Conservation (phyloP, 495 filamentous ascomycete genomes). For the Annulohypoxylon maeteangense region DNA sequence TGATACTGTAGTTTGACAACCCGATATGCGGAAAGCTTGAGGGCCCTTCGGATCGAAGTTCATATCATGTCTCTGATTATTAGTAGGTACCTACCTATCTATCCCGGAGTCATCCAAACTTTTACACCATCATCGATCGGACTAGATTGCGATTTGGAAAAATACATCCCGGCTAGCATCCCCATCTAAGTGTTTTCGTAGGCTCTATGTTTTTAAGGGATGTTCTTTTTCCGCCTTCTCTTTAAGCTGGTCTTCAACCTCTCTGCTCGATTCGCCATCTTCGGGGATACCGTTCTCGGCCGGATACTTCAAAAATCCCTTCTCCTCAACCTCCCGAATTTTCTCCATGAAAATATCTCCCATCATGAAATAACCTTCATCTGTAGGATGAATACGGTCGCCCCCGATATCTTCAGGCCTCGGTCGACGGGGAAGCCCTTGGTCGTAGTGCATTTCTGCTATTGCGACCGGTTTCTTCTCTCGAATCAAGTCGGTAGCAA, state of each 20-base stretch:
- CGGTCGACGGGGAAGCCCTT: conserved; percentile 43
- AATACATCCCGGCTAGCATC: neutral
- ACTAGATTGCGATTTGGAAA: neutral
- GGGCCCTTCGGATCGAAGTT: no score
- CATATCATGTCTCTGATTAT: no score
- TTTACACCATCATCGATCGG: neutral
- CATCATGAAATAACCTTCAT: conserved; percentile 60
- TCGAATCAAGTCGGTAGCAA: conserved; percentile 49
- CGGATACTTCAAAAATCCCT: conserved; percentile 50
- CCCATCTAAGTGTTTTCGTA: neutral
- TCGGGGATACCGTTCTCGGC: conserved; percentile 46
- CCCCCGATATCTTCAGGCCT: conserved; percentile 41
- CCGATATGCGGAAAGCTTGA: neutral
- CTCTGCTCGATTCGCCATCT: conserved; percentile 39
- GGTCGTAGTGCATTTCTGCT: conserved; percentile 42
- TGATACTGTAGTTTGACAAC: neutral
- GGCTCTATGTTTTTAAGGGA: conserved; percentile 25
- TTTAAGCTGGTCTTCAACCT: conserved; percentile 39
- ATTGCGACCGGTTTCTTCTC: conserved; percentile 45
- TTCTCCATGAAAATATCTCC: conserved; percentile 54
- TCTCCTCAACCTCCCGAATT: conserved; percentile 47
- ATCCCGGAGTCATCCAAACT: neutral
- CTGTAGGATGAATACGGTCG: conserved; percentile 53
- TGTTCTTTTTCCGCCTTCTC: conserved; percentile 43
- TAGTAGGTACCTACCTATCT: neutral